Evolutionary conservation across 1,284 basidiomycete genomes (phyloP), one percentile per base, ranked within the genome.

Genomic region (Rhodotorula mucilaginosa): DNA sequence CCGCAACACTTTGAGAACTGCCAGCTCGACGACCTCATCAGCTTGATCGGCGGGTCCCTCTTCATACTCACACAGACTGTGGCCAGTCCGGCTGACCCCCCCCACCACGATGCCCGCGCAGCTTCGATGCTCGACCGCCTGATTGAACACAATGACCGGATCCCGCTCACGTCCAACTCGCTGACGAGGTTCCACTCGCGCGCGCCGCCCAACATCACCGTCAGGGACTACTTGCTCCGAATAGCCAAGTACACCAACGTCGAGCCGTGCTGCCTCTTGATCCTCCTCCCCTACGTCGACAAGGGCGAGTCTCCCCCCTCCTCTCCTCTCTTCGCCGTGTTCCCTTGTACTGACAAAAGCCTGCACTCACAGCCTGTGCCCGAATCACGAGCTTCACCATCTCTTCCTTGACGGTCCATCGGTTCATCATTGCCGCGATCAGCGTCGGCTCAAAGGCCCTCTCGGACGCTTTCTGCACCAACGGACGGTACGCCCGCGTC

Each of bases 151-250:
- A 97, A 97, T 84, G 93, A 97, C 84, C 88, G 88, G 80, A 93
- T 97, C 81, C 90, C 90, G 73, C 84, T 93, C 74, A 86, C 87
- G 67, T 88, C 90, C 88, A 89, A 66, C 88, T 91, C 85, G 73
- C 85, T 97, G 74, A 96, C 94, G 62, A 88, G 93, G 69, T 97
- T 97, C 82, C 94, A 97, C 82, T 96, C 93, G 57, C 87, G 93
- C 74, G 88, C 92, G 15, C 86, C 93, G 6, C 93, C 94, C 59
- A 86, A 84, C 69, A 97, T 97, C 80, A 86, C 85, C 74, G 88
- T 97, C 64, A 83, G 91, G 75, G 94, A 97, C 80, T 97, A 97
- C 82, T 86, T 97, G 69, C 86, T 88, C 74, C 90, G 94, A 71
- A 94, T 97, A 79, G 90, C 94, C 75, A 89, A 87, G 79, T 97